Conservation (phyloP, 2,329 filamentous ascomycete genomes). For the Calonectria naviculata region DNA sequence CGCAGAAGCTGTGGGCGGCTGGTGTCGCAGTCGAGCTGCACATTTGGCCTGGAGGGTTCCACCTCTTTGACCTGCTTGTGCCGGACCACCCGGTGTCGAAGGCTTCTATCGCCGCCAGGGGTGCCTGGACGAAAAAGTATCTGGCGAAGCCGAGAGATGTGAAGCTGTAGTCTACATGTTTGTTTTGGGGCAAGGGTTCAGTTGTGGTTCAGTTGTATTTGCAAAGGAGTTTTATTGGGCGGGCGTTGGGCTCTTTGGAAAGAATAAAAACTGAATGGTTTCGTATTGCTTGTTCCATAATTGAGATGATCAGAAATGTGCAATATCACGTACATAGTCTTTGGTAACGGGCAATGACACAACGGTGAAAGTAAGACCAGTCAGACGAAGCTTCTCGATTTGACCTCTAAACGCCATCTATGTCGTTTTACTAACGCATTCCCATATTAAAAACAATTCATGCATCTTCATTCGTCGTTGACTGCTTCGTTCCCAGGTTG, state of each 20-base stretch:
- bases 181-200: neutral
- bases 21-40: conserved; percentile 56
- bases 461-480: conserved; percentile 24
- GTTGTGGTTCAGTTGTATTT: neutral
- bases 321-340: neutral
- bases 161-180: conserved; percentile 17
- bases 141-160: conserved; percentile 14
- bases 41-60: conserved; percentile 54
- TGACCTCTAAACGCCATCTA: conserved; percentile 44
- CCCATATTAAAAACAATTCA: conserved; percentile 25
- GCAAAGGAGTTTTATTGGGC: neutral
- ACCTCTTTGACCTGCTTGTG: conserved; percentile 49
- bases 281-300: neutral
- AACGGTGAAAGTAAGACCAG: neutral
- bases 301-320: neutral
- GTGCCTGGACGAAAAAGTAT: conserved; percentile 26
- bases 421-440: conserved; percentile 37
- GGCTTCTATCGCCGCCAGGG: conserved; percentile 22
- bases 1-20: conserved; percentile 50
- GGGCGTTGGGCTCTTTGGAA: neutral
- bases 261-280: too few species aligned
- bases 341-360: neutral
- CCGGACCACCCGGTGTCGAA: conserved; percentile 25
- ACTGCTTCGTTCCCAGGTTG: conserved; percentile 43
- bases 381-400: conserved; percentile 24